Base-by-base conservation (phyloP, 129 eudicot genomes). In the Escallonia herrerae region DNA sequence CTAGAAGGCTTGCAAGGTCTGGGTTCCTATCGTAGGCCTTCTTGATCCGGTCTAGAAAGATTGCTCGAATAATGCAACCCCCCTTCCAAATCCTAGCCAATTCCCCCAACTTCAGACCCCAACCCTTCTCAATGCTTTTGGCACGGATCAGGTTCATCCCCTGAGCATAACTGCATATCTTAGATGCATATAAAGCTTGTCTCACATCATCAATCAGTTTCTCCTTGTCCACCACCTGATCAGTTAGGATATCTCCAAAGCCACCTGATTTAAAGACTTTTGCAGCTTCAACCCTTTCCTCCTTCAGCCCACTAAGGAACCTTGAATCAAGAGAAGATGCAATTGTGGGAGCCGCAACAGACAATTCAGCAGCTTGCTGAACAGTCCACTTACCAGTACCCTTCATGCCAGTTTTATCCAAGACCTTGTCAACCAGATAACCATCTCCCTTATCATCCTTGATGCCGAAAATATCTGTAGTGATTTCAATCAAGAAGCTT, bases 361-460 rank as follows among this genome's bases (percentile, higher is more conserved):
- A 83, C 15, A 83, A 62, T 37, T 83, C 84, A 46, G 88, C 88
- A 37, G 88, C 88, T 69, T 83, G 88, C 62, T 83, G 88, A 51
- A 83, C 84, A 3, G 88, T 83, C 88, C 88, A 83, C 58, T 83
- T 83, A 3, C 88, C 88, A 0, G 88, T 83, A 59, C 88, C 88
- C 62, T 83, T 83, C 88, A 83, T 83, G 58, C 88, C 88, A 13
- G 88, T 83, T 76, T 83, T 83, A 65, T 83, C 88, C 59, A 83
- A 54, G 38, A 83, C 88, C 63, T 83, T 83, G 70, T 83, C 88
- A n/a, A 83, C 88, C 55, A 83, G 13, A 65, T 72, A 76, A 9
- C 88, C 88, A 3, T 83, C 88, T 45, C 62, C 84, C 84, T 83
- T 83, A 11, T 83, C 88, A 62, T 83, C 88, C 75, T 83, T 83